Conservation (phyloP, 768 basidiomycete genomes). For the Rhizopogon vinicolor region DNA sequence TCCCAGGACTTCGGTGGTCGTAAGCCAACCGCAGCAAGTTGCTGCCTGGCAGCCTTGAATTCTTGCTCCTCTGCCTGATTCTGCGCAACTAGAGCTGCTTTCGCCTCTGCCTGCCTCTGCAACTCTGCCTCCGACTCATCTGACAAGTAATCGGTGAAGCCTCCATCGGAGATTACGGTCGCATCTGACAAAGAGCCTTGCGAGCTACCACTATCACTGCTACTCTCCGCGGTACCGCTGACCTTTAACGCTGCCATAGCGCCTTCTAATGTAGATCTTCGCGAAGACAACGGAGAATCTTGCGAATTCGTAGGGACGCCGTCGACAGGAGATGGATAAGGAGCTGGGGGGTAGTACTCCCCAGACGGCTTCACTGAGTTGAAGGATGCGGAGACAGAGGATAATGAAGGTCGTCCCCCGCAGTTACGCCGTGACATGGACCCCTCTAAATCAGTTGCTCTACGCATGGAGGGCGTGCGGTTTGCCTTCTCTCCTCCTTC, state of each 20-base stretch:
- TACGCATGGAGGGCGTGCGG: slow-evolving; percentile 59
- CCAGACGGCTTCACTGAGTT: slow-evolving; percentile 16
- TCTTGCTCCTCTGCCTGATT: slow-evolving; percentile 77
- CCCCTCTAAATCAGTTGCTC: slow-evolving; percentile 51
- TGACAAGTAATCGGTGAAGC: slow-evolving; percentile 87
- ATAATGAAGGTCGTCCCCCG: slow-evolving; percentile 41
- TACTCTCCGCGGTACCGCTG: slow-evolving; percentile 47
- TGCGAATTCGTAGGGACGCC: slow-evolving; percentile 16
- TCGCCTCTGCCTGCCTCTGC: slow-evolving; percentile 80
- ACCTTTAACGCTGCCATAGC: slow-evolving; percentile 36
- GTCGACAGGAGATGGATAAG: slow-evolving; percentile 19
- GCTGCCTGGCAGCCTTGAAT: slow-evolving; percentile 76
- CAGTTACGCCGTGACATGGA: slow-evolving; percentile 42
- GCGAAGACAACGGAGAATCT: slow-evolving; percentile 26
- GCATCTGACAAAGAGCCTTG: slow-evolving; percentile 61
- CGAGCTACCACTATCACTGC: slow-evolving; percentile 48
- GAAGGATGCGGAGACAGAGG: slow-evolving; percentile 31
- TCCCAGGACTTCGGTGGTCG: slow-evolving; percentile 78
- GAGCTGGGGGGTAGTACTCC: slow-evolving; percentile 15
- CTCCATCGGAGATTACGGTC: slow-evolving; percentile 81
- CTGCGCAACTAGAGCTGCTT: slow-evolving; percentile 74
- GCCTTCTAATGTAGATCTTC: slow-evolving; percentile 31
- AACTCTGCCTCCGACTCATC: slow-evolving; percentile 90
- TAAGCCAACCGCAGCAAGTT: slow-evolving; percentile 68
- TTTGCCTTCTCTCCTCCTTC: slow-evolving; percentile 53